Evolutionary conservation across 805 yeast species (phyloP), one percentile per base, ranked within the genome.

Genomic region (Zygosaccharomyces siamensis): DNA sequence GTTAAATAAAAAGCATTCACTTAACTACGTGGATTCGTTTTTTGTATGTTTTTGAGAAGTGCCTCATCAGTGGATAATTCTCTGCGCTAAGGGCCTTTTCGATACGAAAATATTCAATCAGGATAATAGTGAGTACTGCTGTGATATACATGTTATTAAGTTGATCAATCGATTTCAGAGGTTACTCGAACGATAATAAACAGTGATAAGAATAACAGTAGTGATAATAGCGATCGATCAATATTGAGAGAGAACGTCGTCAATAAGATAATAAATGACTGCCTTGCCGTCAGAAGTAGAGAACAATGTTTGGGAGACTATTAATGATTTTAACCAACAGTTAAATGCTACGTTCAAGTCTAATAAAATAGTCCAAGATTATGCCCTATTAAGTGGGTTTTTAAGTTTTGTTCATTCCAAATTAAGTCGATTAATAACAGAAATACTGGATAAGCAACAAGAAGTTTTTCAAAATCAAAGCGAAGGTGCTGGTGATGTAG

Each of bases 391-490:
- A 39, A 54, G 50, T 40, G 66, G 69, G 4, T 58, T 56, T 48
- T 40, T 65, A 16, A 54, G 59, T 3, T 59, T 64, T 45, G 59
- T 57, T 8, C 64, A 60, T 43, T 64, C 70, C 3, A 62, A 60
- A 45, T 33, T 63, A 37, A 55, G 51, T 30, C 52, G 53, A 11
- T 27, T 58, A 26, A 40, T 62, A 10, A 46, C 33, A 4, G 52
- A 52, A 30, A 47, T 47, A n/a, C 27, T 53, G 38, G 32, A 43
- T 10, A 43, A 37, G 16, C 51, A 47, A 31, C 47, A 43, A 20
- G 38, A 24, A 26, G 32, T 51, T 5, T 46, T 47, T 20, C 48
- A 49, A 27, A 33, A 31, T 24, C 37, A 33, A 28, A 47, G 39
- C 3, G 46, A 27, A 21, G 23, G 36, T 18, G 10, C 39, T 24